Evolutionary conservation across 2,329 filamentous ascomycete genomes (phyloP).

Genomic region (Calonectria naviculata): DNA sequence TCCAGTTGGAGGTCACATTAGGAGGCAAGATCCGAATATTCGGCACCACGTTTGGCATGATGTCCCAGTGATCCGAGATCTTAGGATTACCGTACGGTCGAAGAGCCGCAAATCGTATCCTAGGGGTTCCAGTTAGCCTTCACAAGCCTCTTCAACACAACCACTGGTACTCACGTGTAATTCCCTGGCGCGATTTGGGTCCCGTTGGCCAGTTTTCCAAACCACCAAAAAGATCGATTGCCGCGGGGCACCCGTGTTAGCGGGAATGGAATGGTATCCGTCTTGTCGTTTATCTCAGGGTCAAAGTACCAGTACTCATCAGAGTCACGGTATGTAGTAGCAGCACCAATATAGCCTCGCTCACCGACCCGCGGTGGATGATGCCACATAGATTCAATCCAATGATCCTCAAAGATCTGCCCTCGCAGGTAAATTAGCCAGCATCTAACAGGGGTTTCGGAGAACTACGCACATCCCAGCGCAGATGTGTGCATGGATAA

Average conservation of each 20-base stretch:
- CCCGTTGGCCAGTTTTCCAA: conserved; percentile 55
- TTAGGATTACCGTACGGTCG: conserved; percentile 54
- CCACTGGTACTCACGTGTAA: conserved; percentile 48
- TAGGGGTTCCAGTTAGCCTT: conserved; percentile 29
- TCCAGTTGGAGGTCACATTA: conserved; percentile 42
- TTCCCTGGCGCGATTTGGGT: conserved; percentile 52
- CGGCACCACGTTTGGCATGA: conserved; percentile 46
- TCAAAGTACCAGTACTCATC: conserved; percentile 47
- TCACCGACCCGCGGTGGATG: conserved; percentile 53
- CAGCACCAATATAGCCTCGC: conserved; percentile 55
- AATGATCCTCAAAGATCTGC: conserved; percentile 52
- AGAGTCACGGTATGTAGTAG: conserved; percentile 51
- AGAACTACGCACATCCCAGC: conserved; percentile 47
- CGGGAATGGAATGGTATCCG: conserved; percentile 52
- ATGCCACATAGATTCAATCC: conserved; percentile 52
- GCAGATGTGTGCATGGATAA: conserved; percentile 48
- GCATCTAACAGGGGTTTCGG: background rate
- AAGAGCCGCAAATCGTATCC: conserved; percentile 55
- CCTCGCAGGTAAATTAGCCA: background rate
- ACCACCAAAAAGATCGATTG: conserved; percentile 52
- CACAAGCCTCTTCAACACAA: background rate
- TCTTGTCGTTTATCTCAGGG: conserved; percentile 48
- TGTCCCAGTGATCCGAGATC: conserved; percentile 55
- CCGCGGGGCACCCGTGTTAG: conserved; percentile 47
- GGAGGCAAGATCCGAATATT: conserved; percentile 48